Percentiles rank a stretch among this genome's conserved stretches.
These are phyloP conservation scores for Pyrus betulifolia DNA, from an alignment of 306 rosid species.

Conservation along the genomic window DNA sequence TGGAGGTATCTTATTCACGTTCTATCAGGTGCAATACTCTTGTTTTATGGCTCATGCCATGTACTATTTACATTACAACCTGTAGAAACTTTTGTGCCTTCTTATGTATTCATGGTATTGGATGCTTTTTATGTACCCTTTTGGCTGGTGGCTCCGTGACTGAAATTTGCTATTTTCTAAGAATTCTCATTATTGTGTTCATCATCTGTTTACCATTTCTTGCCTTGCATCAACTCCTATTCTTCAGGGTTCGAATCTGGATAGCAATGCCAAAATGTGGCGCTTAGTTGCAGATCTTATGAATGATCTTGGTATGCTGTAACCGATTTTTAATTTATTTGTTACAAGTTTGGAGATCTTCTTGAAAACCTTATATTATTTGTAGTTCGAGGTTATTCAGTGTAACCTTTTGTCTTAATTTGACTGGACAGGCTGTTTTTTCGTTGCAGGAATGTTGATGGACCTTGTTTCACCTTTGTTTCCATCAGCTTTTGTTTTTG, in stretches of 20 bases:
- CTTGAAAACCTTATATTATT: neutral
- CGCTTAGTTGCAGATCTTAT: slow-evolving; percentile 95
- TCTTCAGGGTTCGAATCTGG: slow-evolving; percentile 89
- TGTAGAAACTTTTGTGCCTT: neutral
- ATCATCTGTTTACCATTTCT: neutral
- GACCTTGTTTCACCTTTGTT: slow-evolving; percentile 88
- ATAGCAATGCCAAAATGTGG: slow-evolving; percentile 97
- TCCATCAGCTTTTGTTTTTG: slow-evolving; percentile 77
- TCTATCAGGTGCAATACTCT: slow-evolving; percentile 61
- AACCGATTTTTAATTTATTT: neutral
- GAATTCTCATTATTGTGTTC: slow-evolving; percentile 6
- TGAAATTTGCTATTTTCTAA: slow-evolving; percentile 1
- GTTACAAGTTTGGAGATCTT: neutral
- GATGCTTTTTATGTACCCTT: neutral
- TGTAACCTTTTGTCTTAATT: neutral
- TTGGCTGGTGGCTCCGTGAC: neutral
- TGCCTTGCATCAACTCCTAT: neutral
- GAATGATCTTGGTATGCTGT: slow-evolving; percentile 81
- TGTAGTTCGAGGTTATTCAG: neutral
- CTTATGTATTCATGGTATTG: neutral
- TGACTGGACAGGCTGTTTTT: slow-evolving; percentile 17
- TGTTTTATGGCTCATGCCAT: neutral
- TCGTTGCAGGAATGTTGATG: slow-evolving; percentile 88
- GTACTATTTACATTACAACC: neutral
- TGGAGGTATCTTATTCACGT: slow-evolving; percentile 95